Percentiles rank a stretch among this genome's conserved stretches.
These are phyloP conservation scores for Trametes villosa DNA, from an alignment of 768 basidiomycete genomes.

Conservation along the genomic window DNA sequence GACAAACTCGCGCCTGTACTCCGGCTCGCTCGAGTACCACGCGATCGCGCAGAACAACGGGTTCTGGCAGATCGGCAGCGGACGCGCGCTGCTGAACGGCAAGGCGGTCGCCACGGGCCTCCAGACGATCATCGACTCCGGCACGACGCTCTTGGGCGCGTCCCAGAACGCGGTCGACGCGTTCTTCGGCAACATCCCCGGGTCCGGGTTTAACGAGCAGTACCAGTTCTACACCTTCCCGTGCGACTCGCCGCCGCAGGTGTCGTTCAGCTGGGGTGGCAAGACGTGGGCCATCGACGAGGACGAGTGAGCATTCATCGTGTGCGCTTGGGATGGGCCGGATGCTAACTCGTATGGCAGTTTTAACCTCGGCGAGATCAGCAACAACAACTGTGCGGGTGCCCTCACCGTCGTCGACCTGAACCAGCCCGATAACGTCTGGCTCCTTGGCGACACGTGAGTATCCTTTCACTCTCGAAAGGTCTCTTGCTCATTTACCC, in stretches of 20 bases:
- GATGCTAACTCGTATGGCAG: conserved; percentile 21
- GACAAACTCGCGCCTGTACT: conserved; percentile 36
- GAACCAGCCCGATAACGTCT: conserved; percentile 4
- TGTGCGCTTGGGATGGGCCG: too few species aligned
- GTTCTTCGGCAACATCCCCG: conserved; percentile 26
- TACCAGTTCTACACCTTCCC: conserved; percentile 34
- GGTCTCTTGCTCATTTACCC: background rate
- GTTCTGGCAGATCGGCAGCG: conserved; percentile 33
- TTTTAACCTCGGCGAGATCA: conserved; percentile 22
- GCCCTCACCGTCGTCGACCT: conserved; percentile 2
- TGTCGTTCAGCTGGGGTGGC: conserved; percentile 37
- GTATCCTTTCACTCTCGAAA: background rate
- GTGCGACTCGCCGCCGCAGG: conserved; percentile 22
- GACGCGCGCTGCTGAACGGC: background rate
- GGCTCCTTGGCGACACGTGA: conserved; percentile 21
- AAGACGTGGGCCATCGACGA: conserved; percentile 30
- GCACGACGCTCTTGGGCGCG: conserved; percentile 34
- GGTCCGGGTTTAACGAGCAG: conserved; percentile 19
- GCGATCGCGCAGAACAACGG: conserved; percentile 24
- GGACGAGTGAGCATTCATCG: conserved; percentile 9
- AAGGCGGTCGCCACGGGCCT: conserved; percentile 20
- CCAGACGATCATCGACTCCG: conserved; percentile 28
- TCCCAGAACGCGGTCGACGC: conserved; percentile 18
- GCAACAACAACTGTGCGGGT: conserved; percentile 4
- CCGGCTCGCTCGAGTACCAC: conserved; percentile 38